Evolutionary conservation across 2,329 filamentous ascomycete species (phyloP), one percentile per base, ranked within the genome.

Genomic region (Periconia sp.): DNA sequence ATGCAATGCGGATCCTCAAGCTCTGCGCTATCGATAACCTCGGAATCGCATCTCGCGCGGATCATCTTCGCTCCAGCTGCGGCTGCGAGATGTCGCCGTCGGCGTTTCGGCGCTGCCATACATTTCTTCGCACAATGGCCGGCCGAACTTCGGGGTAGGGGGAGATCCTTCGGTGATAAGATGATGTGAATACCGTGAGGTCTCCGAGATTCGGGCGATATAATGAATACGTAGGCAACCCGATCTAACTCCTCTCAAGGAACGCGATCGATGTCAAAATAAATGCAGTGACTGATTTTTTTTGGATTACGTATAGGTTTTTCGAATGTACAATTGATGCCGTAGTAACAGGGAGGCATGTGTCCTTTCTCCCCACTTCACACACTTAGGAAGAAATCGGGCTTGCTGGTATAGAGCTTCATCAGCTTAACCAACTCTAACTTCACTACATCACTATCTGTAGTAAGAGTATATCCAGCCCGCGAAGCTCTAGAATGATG

Each of bases 61-160:
- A 63, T 56, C 62, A 64, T 56, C 50, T 54, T 65, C 65, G 66
- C 61, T 54, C 53, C 35, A 30, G 50, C 53, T 63, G 64, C 67
- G 66, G 66, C 31, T 63, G 66, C 68, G 68, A 70, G 53, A 35
- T 65, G 58, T 68, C 57, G 56, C 64, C 64, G 63, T 56, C 31
- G 57, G 61, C n/a, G 60, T 44, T 49, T 65, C 63, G 62, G 59
- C 40, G 19, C 14, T 54, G n/a, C 44, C 60, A 45, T 54, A 44
- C 53, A 33, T 33, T 20, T 17, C 1, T 37, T 51, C 57, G 57
- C 48, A 41, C 23, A 15, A 47, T 40, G 20, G 10, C 19, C 49
- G 62, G 64, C 17, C 44, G 46, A 59, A 50, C 37, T 54, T 63
- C 61, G 55, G 54, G 9, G 2, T 7, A 18, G 15, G 44, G 23